Evolutionary conservation across 352 stramenopile genomes (phyloP).

Genomic region (Globisporangium alternatum): DNA sequence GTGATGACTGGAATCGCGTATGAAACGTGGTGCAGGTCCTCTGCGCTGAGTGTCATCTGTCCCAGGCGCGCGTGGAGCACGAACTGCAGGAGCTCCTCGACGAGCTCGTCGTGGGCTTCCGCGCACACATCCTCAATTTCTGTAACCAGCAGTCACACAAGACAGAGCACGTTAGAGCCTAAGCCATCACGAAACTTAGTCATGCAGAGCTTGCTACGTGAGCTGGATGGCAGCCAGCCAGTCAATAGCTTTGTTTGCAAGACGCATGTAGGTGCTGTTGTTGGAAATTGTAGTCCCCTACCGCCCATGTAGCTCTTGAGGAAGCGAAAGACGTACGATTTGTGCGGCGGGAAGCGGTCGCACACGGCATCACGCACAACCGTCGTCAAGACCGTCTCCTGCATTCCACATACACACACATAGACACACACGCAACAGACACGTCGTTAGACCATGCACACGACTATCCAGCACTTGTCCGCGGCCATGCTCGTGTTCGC

Average conservation of each 20-base stretch:
- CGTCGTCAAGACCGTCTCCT: slow-evolving; percentile 50
- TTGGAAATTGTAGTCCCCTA: slow-evolving; percentile 20
- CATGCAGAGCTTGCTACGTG: not conserved
- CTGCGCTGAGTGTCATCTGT: slow-evolving; percentile 32
- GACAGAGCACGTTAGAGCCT: no score
- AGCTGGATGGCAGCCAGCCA: not conserved
- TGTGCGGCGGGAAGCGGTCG: slow-evolving; percentile 56
- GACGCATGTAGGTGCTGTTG: not conserved
- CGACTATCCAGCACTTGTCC: no score
- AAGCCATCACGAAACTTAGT: no score
- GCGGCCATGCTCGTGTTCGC: not conserved
- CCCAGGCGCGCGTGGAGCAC: slow-evolving; percentile 34
- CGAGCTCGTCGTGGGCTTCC: slow-evolving; percentile 55
- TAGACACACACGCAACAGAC: not conserved
- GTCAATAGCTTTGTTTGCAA: not conserved
- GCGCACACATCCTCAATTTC: slow-evolving; percentile 45
- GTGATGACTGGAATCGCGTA: slow-evolving; percentile 34
- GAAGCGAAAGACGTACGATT: slow-evolving; percentile 66
- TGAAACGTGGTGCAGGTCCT: slow-evolving; percentile 76
- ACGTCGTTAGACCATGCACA: not conserved
- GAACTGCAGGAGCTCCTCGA: slow-evolving; percentile 54
- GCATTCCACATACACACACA: not conserved
- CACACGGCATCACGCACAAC: slow-evolving; percentile 57
- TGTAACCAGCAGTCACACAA: slow-evolving; percentile 14
- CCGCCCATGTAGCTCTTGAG: slow-evolving; percentile 66